Percentiles rank a stretch among this genome's conserved stretches.
phyloP scores from a whole-genome alignment of 73 alveolate species.

The Uronychia binucleata region DNA sequence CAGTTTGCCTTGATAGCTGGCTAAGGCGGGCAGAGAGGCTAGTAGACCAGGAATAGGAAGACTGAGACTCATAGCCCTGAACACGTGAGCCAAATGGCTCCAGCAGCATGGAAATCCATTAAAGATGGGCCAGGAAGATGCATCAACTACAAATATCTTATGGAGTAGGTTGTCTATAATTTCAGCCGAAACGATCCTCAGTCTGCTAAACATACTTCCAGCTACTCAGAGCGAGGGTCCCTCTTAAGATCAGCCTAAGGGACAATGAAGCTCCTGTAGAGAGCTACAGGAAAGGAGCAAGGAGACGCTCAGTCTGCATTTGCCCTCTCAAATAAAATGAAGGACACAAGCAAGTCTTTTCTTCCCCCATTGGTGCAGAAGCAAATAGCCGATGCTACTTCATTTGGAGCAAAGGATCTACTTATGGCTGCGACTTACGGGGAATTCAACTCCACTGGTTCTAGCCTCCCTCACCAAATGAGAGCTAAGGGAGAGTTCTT shows the following conservation, averaged over 20 bases:
- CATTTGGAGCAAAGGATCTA: neutral
- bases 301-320: neutral
- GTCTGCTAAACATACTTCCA: neutral
- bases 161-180: no score
- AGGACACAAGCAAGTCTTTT: neutral
- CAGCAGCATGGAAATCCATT: neutral
- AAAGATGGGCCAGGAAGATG: neutral
- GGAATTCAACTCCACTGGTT: neutral
- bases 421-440: neutral
- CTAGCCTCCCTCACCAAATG: neutral
- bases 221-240: neutral
- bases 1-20: neutral
- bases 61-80: neutral
- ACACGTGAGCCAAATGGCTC: no score
- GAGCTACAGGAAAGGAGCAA: neutral
- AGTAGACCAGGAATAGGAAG: neutral
- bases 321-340: neutral
- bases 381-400: neutral
- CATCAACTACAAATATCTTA: neutral
- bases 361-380: neutral
- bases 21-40: neutral
- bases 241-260: neutral
- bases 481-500: neutral
- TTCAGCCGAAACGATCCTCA: neutral
- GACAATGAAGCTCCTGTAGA: neutral